Base-by-base conservation (phyloP, 495 filamentous ascomycete genomes). In the Cercophora newfieldiana region DNA sequence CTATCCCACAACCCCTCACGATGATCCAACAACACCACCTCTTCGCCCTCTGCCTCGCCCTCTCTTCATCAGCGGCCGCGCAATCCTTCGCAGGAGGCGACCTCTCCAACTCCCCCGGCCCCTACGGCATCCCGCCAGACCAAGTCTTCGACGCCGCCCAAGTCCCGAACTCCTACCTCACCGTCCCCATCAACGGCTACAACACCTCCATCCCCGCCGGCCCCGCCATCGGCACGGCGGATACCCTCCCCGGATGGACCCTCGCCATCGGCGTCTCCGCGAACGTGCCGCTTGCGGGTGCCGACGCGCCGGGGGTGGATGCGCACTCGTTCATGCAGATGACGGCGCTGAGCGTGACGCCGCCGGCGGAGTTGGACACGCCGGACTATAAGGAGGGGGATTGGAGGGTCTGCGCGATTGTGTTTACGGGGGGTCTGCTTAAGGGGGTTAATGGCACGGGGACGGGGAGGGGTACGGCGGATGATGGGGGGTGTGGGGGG, bases 371-470 rank as follows among this genome's bases (percentile, higher is more conserved):
- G 10, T 16, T 65, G 24, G 25, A 57, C 26, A 12, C 18, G 21
- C 33, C 14, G 0, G 51, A 21, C 0, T 65, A 48, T 2, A 59
- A 66, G 18, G 31, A 5, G 5, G 61, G 31, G 5, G 56, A 37
- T 30, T 72, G 68, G 68, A 25, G 63, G 29, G 50, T 72, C 7
- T 71, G 71, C 44, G 68, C 63, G 0, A 53, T 70, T 7, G 68
- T 72, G 10, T 72, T 72, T 24, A 57, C 55, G 0, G 63, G 44
- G 1, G 68, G 70, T 0, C n/a, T 72, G 37, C 16, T 18, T 7
- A 22, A 16, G 0, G n/a, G n/a, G n/a, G 14, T 3, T 6, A 49
- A 48, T n/a, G 62, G 49, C 21, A 53, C 7, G 10, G 59, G 31
- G 22, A 61, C 31, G 29, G 48, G n/a, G n/a, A n/a, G n/a, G n/a